Evolutionary conservation across 2,329 filamentous ascomycete genomes (phyloP).

Genomic region (Lomentospora prolificans): DNA sequence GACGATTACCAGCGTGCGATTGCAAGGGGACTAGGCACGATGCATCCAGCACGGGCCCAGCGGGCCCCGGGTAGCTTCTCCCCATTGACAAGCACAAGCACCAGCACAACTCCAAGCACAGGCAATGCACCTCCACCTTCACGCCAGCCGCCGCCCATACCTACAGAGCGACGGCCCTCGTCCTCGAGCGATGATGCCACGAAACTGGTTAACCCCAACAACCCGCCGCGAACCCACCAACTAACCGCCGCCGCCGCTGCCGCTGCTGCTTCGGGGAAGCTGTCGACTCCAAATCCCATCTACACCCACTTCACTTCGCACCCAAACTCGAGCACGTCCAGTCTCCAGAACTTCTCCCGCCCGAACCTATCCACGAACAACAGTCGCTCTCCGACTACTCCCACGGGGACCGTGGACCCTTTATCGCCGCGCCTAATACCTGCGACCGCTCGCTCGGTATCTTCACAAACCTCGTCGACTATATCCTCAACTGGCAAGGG

Average conservation of each 20-base stretch:
- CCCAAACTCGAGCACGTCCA: conserved; percentile 36
- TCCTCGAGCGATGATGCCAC: conserved; percentile 1
- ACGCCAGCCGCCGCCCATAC: conserved; percentile 5
- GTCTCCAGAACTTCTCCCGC: conserved; percentile 49
- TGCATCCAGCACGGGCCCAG: conserved; percentile 39
- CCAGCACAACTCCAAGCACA: conserved; percentile 26
- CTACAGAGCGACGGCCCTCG: neutral
- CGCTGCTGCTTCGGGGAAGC: conserved; percentile 17
- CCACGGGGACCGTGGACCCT: conserved; percentile 17
- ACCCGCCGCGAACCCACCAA: conserved; percentile 22
- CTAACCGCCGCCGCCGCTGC: conserved; percentile 6
- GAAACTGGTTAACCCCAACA: conserved; percentile 1
- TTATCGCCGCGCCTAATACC: conserved; percentile 20
- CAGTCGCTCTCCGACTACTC: neutral
- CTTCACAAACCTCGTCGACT: conserved; percentile 18
- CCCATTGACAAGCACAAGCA: conserved; percentile 30
- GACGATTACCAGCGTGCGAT: neutral
- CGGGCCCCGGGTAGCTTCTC: conserved; percentile 48
- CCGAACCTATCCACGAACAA: conserved; percentile 26
- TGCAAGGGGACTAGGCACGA: conserved; percentile 14
- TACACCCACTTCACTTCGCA: conserved; percentile 38
- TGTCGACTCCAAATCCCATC: conserved; percentile 26
- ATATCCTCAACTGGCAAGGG: conserved; percentile 17
- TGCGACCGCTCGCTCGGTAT: conserved; percentile 18
- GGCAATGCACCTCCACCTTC: conserved; percentile 18